Evolutionary conservation across 2,329 filamentous ascomycete species (phyloP), one percentile per base, ranked within the genome.

Genomic region (Emergomyces orientalis): DNA sequence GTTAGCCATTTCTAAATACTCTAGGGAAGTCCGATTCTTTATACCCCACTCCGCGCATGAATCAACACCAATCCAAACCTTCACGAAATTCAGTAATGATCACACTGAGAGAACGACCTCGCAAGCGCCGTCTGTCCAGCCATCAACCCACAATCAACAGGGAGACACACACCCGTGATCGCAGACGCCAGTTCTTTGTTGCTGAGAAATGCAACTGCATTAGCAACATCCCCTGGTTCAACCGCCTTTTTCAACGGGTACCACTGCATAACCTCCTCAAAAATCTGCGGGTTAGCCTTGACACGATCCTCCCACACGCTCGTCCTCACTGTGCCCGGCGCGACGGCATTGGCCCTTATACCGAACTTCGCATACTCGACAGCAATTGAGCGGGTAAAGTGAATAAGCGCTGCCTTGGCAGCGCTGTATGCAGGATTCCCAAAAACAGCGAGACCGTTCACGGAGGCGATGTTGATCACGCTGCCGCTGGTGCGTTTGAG

Each of bases 341-440:
- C 76, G 0, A 77, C 74, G 1, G 71, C 70, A 66, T 78, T 78
- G 4, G 74, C 74, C 7, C 76, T 71, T 27, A 79, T 72, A 2
- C 73, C 71, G 13, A 75, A 73, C n/a, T 71, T 67, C 14, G 72
- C 72, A 43, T 67, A 69, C 60, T 69, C 68, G 19, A 67, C 65
- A 0, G 75, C 73, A 39, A 78, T 74, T 3, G 73, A 70, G 30
- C 72, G 69, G 49, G 75, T 74, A 66, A 79, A 73, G 2, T 77
- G 75, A 7, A 78, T 67, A 0, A 77, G 72, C 1, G 72, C 77
- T 27, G 77, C 72, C 64, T 77, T 78, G 2, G 75, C 73, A 25
- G 75, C 72, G 27, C 74, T 74, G 66, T 78, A 78, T 11, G 65
- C 67, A 2, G 68, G 68, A 60, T 69, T 68, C 7, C 68, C 68